phyloP scores from a whole-genome alignment of 164 flowering plant genomes.

The Aristolochia californica region DNA sequence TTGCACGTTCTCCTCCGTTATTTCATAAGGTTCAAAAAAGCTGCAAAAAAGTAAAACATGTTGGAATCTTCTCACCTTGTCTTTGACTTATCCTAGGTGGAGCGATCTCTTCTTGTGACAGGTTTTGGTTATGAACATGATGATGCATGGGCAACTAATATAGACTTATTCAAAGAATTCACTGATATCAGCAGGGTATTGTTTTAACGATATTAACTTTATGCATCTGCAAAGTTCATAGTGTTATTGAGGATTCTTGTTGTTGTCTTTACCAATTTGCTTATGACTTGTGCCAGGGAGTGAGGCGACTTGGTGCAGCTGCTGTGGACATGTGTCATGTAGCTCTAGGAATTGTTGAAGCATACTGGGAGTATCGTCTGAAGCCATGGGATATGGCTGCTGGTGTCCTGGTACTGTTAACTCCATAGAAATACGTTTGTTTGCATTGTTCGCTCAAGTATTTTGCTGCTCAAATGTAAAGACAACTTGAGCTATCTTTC shows the following conservation, averaged over 20 bases:
- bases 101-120: constrained; percentile 82
- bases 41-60: too few relatives aligned
- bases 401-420: constrained; percentile 70
- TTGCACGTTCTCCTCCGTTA: too few relatives aligned
- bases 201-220: neutral
- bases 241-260: neutral
- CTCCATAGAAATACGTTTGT: neutral
- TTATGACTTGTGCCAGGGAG: constrained; percentile 41
- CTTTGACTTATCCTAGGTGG: constrained; percentile 41
- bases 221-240: neutral
- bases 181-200: constrained; percentile 89
- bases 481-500: too few relatives aligned
- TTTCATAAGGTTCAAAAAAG: too few relatives aligned
- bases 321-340: constrained; percentile 99
- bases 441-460: neutral
- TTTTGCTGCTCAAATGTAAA: neutral
- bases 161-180: constrained; percentile 77
- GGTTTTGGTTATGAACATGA: constrained; percentile 98
- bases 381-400: constrained; percentile 99
- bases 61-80: too few relatives aligned
- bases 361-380: constrained; percentile 93
- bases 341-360: constrained; percentile 85
- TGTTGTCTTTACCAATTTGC: neutral
- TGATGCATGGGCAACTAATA: constrained; percentile 89
- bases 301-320: constrained; percentile 95